Conservation (phyloP, 768 basidiomycete genomes). For the Cystofilobasidium bisporidii region DNA sequence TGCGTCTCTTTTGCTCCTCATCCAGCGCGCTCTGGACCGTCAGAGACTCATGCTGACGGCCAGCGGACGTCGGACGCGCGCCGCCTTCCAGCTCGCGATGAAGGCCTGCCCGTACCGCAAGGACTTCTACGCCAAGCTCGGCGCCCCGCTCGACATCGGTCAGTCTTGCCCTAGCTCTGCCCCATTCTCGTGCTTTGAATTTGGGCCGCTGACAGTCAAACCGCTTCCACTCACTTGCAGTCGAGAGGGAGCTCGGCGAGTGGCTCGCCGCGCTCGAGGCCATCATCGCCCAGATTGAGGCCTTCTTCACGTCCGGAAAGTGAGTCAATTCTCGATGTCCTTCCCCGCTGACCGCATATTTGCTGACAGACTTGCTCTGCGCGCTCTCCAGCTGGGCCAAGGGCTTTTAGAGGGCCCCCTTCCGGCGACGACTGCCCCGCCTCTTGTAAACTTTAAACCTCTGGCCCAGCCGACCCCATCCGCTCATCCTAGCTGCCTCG, state of each 20-base stretch:
- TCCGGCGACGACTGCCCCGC: too few species aligned
- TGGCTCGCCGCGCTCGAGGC: constrained; percentile 51
- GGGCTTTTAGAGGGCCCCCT: constrained; percentile 9
- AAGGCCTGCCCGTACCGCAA: constrained; percentile 57
- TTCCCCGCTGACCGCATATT: background rate
- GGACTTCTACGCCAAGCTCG: constrained; percentile 53
- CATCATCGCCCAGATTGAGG: constrained; percentile 47
- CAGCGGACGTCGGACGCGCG: too few species aligned
- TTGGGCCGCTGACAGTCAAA: background rate
- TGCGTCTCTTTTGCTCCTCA: constrained; percentile 39
- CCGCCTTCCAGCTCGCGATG: constrained; percentile 49
- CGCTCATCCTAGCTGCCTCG: too few species aligned
- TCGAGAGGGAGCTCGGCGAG: constrained; percentile 46
- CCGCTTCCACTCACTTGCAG: constrained; percentile 22
- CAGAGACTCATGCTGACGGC: background rate
- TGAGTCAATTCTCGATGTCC: background rate
- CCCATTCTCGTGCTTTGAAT: background rate
- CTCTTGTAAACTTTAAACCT: too few species aligned
- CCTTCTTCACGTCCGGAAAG: constrained; percentile 39
- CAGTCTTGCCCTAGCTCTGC: background rate
- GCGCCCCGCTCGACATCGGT: constrained; percentile 43
- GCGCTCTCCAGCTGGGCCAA: constrained; percentile 10
- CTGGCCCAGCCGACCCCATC: too few species aligned
- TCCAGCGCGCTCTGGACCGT: background rate
- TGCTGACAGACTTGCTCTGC: background rate